Conservation (phyloP, 345 rosid genomes). For the Geranium rotundifolium region DNA sequence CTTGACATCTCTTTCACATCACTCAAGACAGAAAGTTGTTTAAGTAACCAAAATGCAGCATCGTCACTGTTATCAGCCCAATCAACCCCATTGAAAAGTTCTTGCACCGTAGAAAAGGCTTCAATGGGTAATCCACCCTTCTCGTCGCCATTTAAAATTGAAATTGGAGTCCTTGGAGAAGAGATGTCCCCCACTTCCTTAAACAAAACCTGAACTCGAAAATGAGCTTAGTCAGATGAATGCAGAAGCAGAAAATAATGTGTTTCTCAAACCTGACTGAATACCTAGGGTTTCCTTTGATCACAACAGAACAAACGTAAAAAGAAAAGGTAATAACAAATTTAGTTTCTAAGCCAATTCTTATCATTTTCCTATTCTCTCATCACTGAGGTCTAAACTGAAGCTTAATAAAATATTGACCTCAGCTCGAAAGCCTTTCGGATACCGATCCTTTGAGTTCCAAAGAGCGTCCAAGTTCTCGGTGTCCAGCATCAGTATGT, state of each 20-base stretch:
- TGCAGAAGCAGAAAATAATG: too few relatives aligned
- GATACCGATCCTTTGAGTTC: conserved; percentile 85
- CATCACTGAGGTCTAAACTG: too few relatives aligned
- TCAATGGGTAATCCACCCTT: conserved; percentile 95
- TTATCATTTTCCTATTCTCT: too few relatives aligned
- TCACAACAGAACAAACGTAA: too few relatives aligned
- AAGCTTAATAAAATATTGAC: conserved; percentile 22
- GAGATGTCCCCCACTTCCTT: conserved; percentile 64
- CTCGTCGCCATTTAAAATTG: conserved; percentile 74
- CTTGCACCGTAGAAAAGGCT: conserved; percentile 95
- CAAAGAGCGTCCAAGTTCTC: conserved; percentile 95
- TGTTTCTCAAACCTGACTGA: not conserved
- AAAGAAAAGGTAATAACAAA: too few relatives aligned
- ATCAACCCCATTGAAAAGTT: conserved; percentile 79
- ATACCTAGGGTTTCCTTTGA: not conserved
- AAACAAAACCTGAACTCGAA: conserved; percentile 65
- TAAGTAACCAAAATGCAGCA: conserved; percentile 89
- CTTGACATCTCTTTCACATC: conserved; percentile 75
- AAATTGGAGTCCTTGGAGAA: conserved; percentile 51
- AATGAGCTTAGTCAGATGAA: conserved; percentile 8
- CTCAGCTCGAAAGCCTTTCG: conserved; percentile 94
- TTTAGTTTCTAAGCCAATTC: too few relatives aligned
- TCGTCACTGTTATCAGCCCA: conserved; percentile 79
- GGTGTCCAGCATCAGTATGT: conserved; percentile 82
- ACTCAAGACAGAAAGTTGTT: conserved; percentile 70